Conservation (phyloP, 2,329 filamentous ascomycete genomes). For the Rutstroemia sydowiana region DNA sequence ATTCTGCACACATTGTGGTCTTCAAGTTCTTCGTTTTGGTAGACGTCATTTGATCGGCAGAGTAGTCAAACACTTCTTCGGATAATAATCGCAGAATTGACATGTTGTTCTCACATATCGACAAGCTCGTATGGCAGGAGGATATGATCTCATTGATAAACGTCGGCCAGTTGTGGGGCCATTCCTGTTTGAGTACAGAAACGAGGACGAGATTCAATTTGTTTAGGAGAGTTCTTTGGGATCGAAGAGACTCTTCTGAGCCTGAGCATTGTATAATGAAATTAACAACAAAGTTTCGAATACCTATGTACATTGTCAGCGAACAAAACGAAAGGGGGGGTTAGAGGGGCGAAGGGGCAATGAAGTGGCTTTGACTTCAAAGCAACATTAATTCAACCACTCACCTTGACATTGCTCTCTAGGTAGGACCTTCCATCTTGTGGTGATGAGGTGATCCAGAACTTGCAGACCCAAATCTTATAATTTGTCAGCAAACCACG, state of each 20-base stretch:
- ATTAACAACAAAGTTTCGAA: slow-evolving; percentile 97
- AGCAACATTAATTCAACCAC: too few relatives aligned
- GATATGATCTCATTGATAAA: slow-evolving; percentile 99
- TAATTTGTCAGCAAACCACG: slow-evolving; percentile 19
- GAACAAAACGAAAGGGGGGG: too few relatives aligned
- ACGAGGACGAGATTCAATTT: slow-evolving; percentile 97
- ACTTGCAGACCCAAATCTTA: slow-evolving; percentile 89
- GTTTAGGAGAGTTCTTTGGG: slow-evolving; percentile 85
- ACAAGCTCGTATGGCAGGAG: slow-evolving; percentile 88
- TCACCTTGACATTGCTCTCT: slow-evolving; percentile 89
- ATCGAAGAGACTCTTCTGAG: slow-evolving; percentile 78
- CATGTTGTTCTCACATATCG: slow-evolving; percentile 99
- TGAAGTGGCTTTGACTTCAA: too few relatives aligned
- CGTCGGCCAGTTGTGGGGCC: slow-evolving; percentile 99
- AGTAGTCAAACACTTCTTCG: slow-evolving; percentile 98
- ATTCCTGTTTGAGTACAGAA: slow-evolving; percentile 97
- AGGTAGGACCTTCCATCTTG: slow-evolving; percentile 95
- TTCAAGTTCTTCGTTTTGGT: slow-evolving; percentile 94
- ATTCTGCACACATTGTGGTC: slow-evolving; percentile 97
- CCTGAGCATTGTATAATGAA: slow-evolving; percentile 93
- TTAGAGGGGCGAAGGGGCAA: too few relatives aligned
- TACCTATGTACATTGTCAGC: slow-evolving; percentile 59
- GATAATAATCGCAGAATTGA: slow-evolving; percentile 90
- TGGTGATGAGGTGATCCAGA: slow-evolving; percentile 96
- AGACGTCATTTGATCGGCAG: slow-evolving; percentile 98